Conservation (phyloP, 139 green algal genomes). For the Spirogloea muscicola region DNA sequence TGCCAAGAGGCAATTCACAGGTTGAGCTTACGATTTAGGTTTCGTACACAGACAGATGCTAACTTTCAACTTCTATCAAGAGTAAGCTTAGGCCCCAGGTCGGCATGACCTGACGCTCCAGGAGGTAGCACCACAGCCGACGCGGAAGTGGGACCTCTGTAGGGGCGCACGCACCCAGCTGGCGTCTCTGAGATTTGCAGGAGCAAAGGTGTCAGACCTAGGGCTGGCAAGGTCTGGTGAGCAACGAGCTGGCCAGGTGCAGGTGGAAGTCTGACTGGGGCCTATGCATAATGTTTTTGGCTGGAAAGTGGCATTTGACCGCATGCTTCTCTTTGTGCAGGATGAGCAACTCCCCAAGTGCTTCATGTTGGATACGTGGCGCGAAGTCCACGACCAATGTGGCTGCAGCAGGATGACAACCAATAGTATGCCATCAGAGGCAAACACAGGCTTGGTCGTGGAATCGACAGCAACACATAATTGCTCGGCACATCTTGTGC, state of each 20-base stretch:
- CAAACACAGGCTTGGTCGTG: no score
- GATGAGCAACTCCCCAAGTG: no score
- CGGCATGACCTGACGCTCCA: conserved; percentile 2
- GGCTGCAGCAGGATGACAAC: no score
- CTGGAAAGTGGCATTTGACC: not conserved
- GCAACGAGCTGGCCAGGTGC: not conserved
- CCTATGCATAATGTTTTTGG: not conserved
- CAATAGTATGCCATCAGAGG: no score
- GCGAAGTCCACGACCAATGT: no score
- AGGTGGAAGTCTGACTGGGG: not conserved
- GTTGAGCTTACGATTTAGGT: not conserved
- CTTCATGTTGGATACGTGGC: no score
- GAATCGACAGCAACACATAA: not conserved
- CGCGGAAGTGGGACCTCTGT: conserved; percentile 22
- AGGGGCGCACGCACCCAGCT: not conserved
- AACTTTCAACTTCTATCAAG: not conserved
- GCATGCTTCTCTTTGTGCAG: no score
- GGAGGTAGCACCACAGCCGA: conserved; percentile 42
- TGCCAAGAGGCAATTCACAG: not conserved
- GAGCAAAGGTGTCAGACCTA: not conserved
- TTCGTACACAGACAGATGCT: not conserved
- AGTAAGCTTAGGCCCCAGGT: not conserved
- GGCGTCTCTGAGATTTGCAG: not conserved
- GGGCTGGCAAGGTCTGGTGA: not conserved
- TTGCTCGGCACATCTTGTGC: no score